Evolutionary conservation across 495 filamentous ascomycete species (phyloP).

Genomic region (Penicillium simplicissimum): DNA sequence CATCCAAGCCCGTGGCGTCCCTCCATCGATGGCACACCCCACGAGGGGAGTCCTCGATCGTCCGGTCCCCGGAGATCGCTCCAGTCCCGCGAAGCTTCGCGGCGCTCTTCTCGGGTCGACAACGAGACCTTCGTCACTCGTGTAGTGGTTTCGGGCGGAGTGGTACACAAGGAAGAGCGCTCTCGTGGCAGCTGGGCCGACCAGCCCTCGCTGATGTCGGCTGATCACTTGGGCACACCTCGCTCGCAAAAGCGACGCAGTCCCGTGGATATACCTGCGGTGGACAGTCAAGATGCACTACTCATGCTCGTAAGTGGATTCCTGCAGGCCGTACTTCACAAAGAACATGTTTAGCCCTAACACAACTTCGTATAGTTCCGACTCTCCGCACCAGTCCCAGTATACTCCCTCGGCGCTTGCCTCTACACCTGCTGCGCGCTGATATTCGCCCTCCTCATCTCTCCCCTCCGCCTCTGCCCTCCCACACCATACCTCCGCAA

Average conservation of each 20-base stretch:
- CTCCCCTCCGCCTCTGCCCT: conserved; percentile 47
- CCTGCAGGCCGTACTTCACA: background rate
- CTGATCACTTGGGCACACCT: conserved; percentile 31
- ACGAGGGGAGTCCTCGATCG: conserved; percentile 22
- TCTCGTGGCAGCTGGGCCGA: conserved; percentile 39
- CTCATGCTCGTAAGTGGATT: conserved; percentile 39
- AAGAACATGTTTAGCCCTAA: background rate
- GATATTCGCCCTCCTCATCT: conserved; percentile 42
- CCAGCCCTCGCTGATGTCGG: conserved; percentile 45
- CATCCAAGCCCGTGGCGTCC: conserved; percentile 16
- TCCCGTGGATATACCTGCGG: conserved; percentile 25
- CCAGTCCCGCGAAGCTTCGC: conserved; percentile 21
- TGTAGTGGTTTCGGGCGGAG: conserved; percentile 32
- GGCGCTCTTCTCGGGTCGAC: conserved; percentile 21
- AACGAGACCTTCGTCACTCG: conserved; percentile 29
- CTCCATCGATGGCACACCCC: conserved; percentile 14
- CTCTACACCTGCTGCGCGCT: conserved; percentile 49
- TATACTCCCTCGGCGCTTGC: conserved; percentile 43
- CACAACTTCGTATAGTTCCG: conserved; percentile 39
- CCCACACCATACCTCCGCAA: conserved; percentile 37
- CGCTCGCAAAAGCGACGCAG: conserved; percentile 36
- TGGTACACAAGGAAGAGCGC: conserved; percentile 37
- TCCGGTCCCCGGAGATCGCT: conserved; percentile 21
- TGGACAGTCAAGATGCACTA: conserved; percentile 39
- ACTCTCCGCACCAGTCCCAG: conserved; percentile 47